phyloP scores from a whole-genome alignment of 148 eudicot species.

The Chenopodium berlandieri region DNA sequence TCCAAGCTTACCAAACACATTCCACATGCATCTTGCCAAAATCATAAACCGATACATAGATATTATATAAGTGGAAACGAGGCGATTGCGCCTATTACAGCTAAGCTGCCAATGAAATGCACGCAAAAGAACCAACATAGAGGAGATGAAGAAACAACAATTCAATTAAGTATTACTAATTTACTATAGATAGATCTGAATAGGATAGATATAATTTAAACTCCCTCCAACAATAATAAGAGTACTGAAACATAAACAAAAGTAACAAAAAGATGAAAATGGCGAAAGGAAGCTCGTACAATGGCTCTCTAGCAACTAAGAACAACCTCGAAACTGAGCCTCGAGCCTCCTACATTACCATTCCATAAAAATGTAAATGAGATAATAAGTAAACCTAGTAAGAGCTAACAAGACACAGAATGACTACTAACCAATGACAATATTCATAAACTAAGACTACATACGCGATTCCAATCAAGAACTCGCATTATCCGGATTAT shows the following conservation, averaged over 20 bases:
- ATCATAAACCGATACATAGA: background rate
- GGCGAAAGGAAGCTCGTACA: conserved; percentile 17
- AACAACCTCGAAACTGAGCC: conserved; percentile 18
- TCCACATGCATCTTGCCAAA: background rate
- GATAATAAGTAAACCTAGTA: conserved; percentile 12
- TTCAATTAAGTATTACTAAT: background rate
- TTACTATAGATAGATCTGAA: background rate
- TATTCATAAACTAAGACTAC: conserved; percentile 21
- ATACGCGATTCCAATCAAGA: conserved; percentile 18
- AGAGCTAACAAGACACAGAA: conserved; percentile 11
- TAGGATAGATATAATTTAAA: conserved; percentile 9
- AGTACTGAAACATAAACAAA: conserved; percentile 26
- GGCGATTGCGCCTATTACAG: background rate
- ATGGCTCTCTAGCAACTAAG: conserved; percentile 9
- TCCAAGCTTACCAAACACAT: background rate
- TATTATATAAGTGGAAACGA: background rate
- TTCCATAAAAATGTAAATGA: conserved; percentile 8
- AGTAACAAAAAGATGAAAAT: conserved; percentile 30
- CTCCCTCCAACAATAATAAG: conserved; percentile 21
- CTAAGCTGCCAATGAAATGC: background rate
- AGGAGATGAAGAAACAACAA: background rate
- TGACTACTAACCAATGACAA: conserved; percentile 12
- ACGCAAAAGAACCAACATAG: background rate
- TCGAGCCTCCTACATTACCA: conserved; percentile 25
- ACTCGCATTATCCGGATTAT: conserved; percentile 25